Evolutionary conservation across 2,329 filamentous ascomycete species (phyloP), one percentile per base, ranked within the genome.

Genomic region (Talaromyces sp.): DNA sequence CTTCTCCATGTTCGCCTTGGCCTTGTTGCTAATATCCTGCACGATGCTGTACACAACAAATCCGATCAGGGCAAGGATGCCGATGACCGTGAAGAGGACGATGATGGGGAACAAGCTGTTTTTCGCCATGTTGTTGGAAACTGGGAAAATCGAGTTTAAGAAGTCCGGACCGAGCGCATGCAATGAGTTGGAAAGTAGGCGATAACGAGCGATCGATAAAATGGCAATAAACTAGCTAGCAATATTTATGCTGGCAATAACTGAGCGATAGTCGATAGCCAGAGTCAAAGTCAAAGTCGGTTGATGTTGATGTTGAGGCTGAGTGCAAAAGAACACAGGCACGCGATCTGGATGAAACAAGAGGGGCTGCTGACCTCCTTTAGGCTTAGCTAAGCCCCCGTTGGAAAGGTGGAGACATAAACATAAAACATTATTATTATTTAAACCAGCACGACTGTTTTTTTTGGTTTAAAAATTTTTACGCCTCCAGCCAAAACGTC

Each of bases 1-100:
- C 78, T 85, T 85, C 75, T 88, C 85, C 82, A 88, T 84, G 66
- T 85, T 84, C 69, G 82, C 79, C 52, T 79, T 79, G 51, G 85
- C 85, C 65, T 81, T 81, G 64, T 83, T 78, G 63, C 82, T 81
- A 56, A 89, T 81, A 64, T 86, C 82, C 69, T 83, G 82, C 31
- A 81, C 79, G 77, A 86, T 85, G 55, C 79, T 75, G 74, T 86
- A 88, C 65, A 83, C 72, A 65, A 84, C 79, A 65, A 84, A 86
- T 27, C 82, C 84, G 64, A 88, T 72, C 67, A 78, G 82, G 40
- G 77, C 83, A 23, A 82, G 67, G 42, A 83, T 69, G 55, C 72
- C 78, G 40, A 87, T 76, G 51, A 87, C 72, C 56, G 82, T 63
- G 68, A 87, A 75, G 61, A 87, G 81, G 65, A 88, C 75, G 61